Conservation (phyloP, 1,139 yeast genomes). For the Meyerozyma sp. region DNA sequence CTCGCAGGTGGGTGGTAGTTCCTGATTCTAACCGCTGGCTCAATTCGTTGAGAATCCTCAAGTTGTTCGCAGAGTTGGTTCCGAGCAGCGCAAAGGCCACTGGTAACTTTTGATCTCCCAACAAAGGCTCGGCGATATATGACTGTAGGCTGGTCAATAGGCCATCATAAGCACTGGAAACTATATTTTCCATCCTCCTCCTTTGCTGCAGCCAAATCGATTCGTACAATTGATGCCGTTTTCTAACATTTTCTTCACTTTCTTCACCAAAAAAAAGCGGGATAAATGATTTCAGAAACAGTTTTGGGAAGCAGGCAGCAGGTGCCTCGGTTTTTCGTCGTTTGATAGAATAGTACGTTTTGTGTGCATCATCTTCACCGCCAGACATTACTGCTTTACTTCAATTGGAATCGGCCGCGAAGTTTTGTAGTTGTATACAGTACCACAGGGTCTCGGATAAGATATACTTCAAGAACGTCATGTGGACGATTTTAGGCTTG, state of each 20-base stretch:
- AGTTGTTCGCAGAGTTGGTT: slow-evolving; percentile 54
- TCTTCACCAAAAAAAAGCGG: slow-evolving; percentile 38
- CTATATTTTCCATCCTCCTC: slow-evolving; percentile 28
- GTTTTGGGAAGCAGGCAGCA: neutral
- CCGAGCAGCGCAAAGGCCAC: slow-evolving; percentile 48
- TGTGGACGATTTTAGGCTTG: too few relatives aligned
- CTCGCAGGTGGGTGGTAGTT: slow-evolving; percentile 14
- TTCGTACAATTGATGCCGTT: slow-evolving; percentile 35
- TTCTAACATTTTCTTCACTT: slow-evolving; percentile 22
- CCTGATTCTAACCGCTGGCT: slow-evolving; percentile 16
- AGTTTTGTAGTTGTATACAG: too few relatives aligned
- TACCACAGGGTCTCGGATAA: too few relatives aligned
- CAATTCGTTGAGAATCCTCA: slow-evolving; percentile 42
- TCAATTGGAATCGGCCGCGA: neutral
- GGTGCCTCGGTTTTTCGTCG: neutral
- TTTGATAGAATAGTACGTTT: neutral
- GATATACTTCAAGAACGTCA: too few relatives aligned
- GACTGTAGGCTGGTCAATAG: slow-evolving; percentile 27
- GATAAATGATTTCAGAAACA: slow-evolving; percentile 19
- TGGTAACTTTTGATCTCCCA: slow-evolving; percentile 20
- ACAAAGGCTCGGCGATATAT: slow-evolving; percentile 19
- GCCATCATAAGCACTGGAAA: slow-evolving; percentile 33
- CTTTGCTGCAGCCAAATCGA: slow-evolving; percentile 36
- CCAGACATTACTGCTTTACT: neutral
- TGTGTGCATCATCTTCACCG: neutral